Percentiles rank a stretch among this genome's conserved stretches.
Conservation (phyloP, 371 early-diverging fungal species). For the Mortierella polycephala region DNA sequence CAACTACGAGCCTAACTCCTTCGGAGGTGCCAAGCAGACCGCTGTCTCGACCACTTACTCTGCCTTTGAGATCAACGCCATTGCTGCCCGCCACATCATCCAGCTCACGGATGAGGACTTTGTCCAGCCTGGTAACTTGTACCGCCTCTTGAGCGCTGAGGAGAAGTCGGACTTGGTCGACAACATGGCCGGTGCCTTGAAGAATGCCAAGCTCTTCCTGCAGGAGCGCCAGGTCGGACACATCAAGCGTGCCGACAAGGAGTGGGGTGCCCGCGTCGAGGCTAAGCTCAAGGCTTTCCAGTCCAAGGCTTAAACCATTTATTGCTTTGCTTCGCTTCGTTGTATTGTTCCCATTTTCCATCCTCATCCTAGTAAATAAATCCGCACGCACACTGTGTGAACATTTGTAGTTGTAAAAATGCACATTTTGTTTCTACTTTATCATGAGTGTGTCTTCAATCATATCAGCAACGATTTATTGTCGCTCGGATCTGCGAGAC, state of each 20-base stretch:
- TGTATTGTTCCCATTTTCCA: neutral
- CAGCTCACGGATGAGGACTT: conserved; percentile 73
- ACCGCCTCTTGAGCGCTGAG: conserved; percentile 70
- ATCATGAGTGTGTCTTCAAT: neutral
- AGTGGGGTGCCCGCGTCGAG: conserved; percentile 78
- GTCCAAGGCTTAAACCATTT: conserved; percentile 45
- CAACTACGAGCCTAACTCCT: conserved; percentile 83
- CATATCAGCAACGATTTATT: too few relatives aligned
- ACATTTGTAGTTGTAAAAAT: neutral
- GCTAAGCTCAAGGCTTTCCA: conserved; percentile 56
- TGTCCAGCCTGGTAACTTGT: conserved; percentile 78
- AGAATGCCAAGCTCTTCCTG: conserved; percentile 76
- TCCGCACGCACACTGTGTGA: neutral
- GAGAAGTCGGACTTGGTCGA: conserved; percentile 75
- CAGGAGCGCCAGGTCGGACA: conserved; percentile 79
- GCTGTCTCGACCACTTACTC: conserved; percentile 36
- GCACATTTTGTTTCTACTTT: neutral
- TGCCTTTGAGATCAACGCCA: conserved; percentile 38
- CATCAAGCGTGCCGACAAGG: conserved; percentile 81
- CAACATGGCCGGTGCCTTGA: conserved; percentile 79
- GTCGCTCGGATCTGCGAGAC: too few relatives aligned
- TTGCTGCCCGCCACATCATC: conserved; percentile 51
- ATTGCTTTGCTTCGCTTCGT: neutral
- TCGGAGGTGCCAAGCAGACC: conserved; percentile 51
- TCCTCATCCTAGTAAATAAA: conserved; percentile 1